phyloP scores from a whole-genome alignment of 139 green algal genomes.

The Tetradesmus lagerheimii region DNA sequence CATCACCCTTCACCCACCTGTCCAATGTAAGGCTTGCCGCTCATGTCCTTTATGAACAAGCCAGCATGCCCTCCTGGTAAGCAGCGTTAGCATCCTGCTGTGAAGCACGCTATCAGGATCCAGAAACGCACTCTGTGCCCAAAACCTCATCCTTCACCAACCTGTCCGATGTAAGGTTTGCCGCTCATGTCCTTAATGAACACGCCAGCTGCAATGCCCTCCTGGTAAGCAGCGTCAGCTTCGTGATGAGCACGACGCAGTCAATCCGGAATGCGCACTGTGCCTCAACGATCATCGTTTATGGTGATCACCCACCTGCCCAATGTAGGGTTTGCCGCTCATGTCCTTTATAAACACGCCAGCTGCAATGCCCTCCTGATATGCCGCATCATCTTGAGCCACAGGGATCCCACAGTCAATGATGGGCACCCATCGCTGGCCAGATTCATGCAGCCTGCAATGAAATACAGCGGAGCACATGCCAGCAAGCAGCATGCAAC shows the following conservation, averaged over 20 bases:
- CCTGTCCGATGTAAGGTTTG: background rate
- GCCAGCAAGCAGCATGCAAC: background rate
- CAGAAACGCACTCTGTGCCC: too few species aligned
- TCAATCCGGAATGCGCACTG: too few species aligned
- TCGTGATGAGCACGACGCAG: too few species aligned
- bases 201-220: background rate
- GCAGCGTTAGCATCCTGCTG: too few species aligned
- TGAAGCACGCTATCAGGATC: too few species aligned
- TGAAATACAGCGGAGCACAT: too few species aligned
- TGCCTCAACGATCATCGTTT: too few species aligned
- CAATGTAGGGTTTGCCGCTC: constrained; percentile 31
- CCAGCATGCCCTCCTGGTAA: background rate
- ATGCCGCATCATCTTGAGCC: constrained; percentile 31
- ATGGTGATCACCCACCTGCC: constrained; percentile 17
- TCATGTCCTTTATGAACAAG: constrained; percentile 44
- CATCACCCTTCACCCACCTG: constrained; percentile 31
- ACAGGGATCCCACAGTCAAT: constrained; percentile 44
- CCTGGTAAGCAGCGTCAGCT: too few species aligned
- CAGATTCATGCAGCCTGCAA: constrained; percentile 39
- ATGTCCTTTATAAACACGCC: constrained; percentile 44
- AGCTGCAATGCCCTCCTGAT: background rate
- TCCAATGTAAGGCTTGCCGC: constrained; percentile 31
- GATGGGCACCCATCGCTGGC: constrained; percentile 50
- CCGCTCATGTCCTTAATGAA: constrained; percentile 37
- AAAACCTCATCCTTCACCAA: too few species aligned